Evolutionary conservation across 306 rosid genomes (phyloP).

Genomic region (Cucumis cinereus): DNA sequence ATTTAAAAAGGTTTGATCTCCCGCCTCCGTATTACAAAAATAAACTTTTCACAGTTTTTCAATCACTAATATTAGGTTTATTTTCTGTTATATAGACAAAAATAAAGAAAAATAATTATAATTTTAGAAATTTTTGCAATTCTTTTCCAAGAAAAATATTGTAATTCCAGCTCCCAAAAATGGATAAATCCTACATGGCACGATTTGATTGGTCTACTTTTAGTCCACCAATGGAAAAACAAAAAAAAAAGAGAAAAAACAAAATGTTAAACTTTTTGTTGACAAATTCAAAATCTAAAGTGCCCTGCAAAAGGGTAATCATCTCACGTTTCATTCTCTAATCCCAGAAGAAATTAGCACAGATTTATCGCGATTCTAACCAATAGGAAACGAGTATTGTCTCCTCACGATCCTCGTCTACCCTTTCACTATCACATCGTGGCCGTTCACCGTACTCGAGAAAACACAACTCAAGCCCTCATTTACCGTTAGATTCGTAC

Average conservation of each 20-base stretch:
- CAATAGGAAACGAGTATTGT: slow-evolving; percentile 1
- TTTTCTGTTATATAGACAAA: too few relatives aligned
- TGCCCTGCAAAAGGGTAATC: neutral
- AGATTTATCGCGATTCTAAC: neutral
- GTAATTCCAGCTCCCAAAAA: neutral
- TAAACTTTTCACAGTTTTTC: too few relatives aligned
- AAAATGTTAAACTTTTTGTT: neutral
- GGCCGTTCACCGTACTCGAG: neutral
- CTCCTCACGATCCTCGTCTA: neutral
- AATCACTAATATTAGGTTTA: too few relatives aligned
- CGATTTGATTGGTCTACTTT: neutral
- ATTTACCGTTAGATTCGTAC: slow-evolving; percentile 8
- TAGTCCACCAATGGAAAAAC: neutral
- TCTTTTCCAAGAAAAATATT: too few relatives aligned
- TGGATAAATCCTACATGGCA: neutral
- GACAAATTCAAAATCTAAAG: neutral
- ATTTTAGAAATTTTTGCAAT: too few relatives aligned
- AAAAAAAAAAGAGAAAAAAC: neutral
- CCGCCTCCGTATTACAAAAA: too few relatives aligned
- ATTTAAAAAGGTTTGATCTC: too few relatives aligned
- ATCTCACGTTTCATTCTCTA: neutral
- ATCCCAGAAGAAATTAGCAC: neutral
- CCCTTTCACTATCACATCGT: neutral
- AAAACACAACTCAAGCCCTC: slow-evolving; percentile 10
- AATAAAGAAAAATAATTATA: too few relatives aligned